Conservation (phyloP, 139 green algal genomes). For the Klebsormidium nitens region DNA sequence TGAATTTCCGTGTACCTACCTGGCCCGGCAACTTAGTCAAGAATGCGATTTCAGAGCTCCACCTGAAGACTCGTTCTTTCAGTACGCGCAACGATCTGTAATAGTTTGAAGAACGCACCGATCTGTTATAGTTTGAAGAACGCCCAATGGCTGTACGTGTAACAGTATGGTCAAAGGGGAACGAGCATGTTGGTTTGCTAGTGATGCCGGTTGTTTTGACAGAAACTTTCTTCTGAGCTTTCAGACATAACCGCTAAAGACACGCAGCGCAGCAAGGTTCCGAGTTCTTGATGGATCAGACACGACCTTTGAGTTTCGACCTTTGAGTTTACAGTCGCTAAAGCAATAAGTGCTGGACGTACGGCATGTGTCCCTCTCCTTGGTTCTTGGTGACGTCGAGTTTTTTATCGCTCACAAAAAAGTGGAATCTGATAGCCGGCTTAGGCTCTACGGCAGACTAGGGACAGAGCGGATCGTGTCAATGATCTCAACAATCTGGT, state of each 20-base stretch:
- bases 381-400: neutral
- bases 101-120: neutral
- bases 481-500: neutral
- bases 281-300: too few species aligned
- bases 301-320: neutral
- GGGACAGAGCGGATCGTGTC: neutral
- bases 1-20: neutral
- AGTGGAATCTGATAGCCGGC: neutral
- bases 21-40: neutral
- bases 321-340: neutral
- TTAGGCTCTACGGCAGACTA: neutral
- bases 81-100: neutral
- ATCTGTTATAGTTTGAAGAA: neutral
- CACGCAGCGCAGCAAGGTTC: too few species aligned
- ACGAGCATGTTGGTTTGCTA: too few species aligned
- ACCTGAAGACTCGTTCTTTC: neutral
- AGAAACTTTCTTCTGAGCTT: too few species aligned
- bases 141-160: neutral
- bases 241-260: too few species aligned
- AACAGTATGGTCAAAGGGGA: neutral
- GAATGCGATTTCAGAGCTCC: neutral
- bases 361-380: too few species aligned
- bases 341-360: neutral
- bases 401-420: neutral
- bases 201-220: too few species aligned